Evolutionary conservation across 108 stramenopile species (phyloP).

Genomic region (Craspedostauros australis): DNA sequence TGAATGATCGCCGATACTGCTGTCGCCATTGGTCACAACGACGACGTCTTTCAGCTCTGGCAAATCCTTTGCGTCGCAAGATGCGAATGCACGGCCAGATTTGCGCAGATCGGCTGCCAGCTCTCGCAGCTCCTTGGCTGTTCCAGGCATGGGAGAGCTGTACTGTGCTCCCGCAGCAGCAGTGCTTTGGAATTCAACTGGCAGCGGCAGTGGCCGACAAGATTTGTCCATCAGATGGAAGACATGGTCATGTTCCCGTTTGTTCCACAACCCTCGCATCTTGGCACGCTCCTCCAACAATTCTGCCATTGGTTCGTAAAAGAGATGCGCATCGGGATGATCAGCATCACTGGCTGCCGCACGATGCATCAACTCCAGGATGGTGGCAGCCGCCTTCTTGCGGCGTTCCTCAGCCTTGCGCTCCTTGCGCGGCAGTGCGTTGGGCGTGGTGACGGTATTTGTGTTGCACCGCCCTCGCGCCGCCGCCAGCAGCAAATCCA

Average conservation of each 20-base stretch:
- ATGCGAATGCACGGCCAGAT: conserved; percentile 26
- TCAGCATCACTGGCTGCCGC: not conserved
- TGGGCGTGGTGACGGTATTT: not conserved
- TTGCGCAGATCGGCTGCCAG: conserved; percentile 9
- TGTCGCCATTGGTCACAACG: no score
- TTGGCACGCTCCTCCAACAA: conserved; percentile 37
- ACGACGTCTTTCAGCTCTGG: conserved; percentile 10
- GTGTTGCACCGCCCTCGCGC: conserved; percentile 26
- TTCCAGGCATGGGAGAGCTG: conserved; percentile 28
- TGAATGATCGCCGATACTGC: no score
- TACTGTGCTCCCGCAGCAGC: not conserved
- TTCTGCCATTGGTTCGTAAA: conserved; percentile 39
- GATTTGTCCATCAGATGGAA: conserved; percentile 24
- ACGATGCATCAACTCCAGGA: conserved; percentile 26
- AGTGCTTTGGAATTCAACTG: conserved; percentile 20
- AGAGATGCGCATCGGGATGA: not conserved
- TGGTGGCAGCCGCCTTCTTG: conserved; percentile 29
- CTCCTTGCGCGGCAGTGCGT: conserved; percentile 6
- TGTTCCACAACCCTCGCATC: conserved; percentile 36
- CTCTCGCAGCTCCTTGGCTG: conserved; percentile 16
- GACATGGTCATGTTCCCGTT: conserved; percentile 44
- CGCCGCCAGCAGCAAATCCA: conserved; percentile 28
- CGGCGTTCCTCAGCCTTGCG: conserved; percentile 39
- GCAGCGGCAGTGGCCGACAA: conserved; percentile 36
- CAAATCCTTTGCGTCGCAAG: conserved; percentile 13